These are phyloP conservation scores for Hibiscus tridactylites DNA, from an alignment of 345 rosid genomes.

Conservation along the genomic window DNA sequence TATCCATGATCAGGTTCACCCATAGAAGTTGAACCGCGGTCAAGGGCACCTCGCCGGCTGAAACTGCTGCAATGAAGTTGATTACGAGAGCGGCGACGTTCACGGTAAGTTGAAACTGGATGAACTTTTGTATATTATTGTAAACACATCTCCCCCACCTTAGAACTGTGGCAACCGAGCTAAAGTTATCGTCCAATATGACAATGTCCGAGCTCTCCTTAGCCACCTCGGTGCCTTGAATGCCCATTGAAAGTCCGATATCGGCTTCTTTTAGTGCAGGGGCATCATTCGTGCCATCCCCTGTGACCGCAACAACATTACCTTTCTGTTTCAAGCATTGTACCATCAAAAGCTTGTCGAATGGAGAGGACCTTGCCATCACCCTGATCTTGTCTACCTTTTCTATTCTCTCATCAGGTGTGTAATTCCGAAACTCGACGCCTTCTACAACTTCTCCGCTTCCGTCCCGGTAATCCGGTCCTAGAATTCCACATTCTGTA, in stretches of 20 bases:
- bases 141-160: conserved; percentile 59
- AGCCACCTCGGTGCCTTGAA: conserved; percentile 58
- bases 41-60: conserved; percentile 53
- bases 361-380: conserved; percentile 63
- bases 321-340: conserved; percentile 52
- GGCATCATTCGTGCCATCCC: conserved; percentile 61
- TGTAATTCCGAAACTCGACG: conserved; percentile 39
- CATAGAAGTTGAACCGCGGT: conserved; percentile 51
- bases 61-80: conserved; percentile 50
- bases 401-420: conserved; percentile 35
- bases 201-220: conserved; percentile 64
- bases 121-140: conserved; percentile 53
- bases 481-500: conserved; percentile 49
- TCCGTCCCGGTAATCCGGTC: conserved; percentile 20
- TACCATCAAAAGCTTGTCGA: conserved; percentile 64
- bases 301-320: conserved; percentile 54
- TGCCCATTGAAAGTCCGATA: conserved; percentile 57
- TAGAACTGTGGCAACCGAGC: conserved; percentile 49
- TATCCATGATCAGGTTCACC: conserved; percentile 68
- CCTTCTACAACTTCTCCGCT: conserved; percentile 46
- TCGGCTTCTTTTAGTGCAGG: conserved; percentile 61
- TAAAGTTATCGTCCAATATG: conserved; percentile 50
- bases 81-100: conserved; percentile 55
- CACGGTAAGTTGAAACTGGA: conserved; percentile 64
- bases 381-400: conserved; percentile 45